Conservation (phyloP, 306 rosid genomes). For the Castanospermum australe region DNA sequence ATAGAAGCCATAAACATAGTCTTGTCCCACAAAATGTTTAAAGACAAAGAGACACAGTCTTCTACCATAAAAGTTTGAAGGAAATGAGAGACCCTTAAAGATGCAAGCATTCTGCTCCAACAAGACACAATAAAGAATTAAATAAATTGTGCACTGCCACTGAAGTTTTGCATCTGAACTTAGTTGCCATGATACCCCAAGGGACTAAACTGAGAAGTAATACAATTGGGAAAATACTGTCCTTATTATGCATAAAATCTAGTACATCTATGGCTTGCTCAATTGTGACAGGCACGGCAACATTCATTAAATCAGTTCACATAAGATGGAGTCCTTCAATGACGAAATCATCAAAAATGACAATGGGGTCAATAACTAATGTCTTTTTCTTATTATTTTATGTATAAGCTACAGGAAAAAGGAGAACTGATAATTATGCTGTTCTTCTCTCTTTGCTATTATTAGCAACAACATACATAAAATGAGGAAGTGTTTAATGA, state of each 20-base stretch:
- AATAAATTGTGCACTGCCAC: too few species aligned
- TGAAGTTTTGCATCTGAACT: too few species aligned
- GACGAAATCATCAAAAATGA: conserved; percentile 69
- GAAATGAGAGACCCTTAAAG: too few species aligned
- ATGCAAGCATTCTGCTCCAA: too few species aligned
- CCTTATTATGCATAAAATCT: conserved; percentile 49
- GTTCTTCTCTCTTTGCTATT: background rate
- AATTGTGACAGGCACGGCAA: conserved; percentile 62
- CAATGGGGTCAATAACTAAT: conserved; percentile 39
- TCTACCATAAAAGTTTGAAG: too few species aligned
- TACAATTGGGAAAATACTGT: conserved; percentile 43
- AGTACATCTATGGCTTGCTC: conserved; percentile 82
- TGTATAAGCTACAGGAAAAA: background rate
- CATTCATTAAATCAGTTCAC: conserved; percentile 49
- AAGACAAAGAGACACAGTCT: too few species aligned
- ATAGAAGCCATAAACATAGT: too few species aligned
- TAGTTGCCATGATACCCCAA: conserved; percentile 47
- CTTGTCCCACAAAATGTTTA: too few species aligned
- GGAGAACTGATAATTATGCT: background rate
- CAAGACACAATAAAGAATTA: too few species aligned
- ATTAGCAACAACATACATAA: conserved; percentile 52
- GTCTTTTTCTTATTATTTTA: background rate
- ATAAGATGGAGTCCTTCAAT: conserved; percentile 56
- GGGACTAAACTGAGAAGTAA: conserved; percentile 34
- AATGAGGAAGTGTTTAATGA: conserved; percentile 48